These are phyloP conservation scores for Lyophyllum atratum DNA, from an alignment of 768 basidiomycete genomes.

Conservation along the genomic window DNA sequence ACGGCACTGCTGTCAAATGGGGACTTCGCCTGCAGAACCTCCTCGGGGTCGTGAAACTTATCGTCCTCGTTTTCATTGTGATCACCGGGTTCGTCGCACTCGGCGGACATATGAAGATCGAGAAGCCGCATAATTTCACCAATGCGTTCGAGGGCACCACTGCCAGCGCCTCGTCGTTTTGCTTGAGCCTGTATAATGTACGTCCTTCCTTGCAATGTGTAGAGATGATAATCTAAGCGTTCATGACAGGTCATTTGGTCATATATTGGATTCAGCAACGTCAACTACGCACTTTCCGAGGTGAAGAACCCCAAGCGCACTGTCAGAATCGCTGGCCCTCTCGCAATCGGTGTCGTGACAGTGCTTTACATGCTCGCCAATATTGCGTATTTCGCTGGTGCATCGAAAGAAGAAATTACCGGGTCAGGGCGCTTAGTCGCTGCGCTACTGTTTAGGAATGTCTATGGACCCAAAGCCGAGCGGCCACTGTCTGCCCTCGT, in stretches of 20 bases:
- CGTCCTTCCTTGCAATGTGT: conserved; percentile 52
- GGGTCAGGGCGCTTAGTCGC: conserved; percentile 62
- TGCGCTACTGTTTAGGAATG: conserved; percentile 65
- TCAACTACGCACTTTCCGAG: conserved; percentile 68
- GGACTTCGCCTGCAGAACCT: conserved; percentile 64
- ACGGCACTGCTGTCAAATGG: conserved; percentile 48
- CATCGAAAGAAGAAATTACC: conserved; percentile 67
- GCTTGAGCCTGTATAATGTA: conserved; percentile 21
- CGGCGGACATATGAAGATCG: conserved; percentile 32
- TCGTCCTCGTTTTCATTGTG: conserved; percentile 48
- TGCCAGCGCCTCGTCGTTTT: conserved; percentile 51
- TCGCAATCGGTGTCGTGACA: conserved; percentile 57
- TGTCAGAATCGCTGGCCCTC: conserved; percentile 61
- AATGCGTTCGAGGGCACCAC: conserved; percentile 44
- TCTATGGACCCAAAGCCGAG: conserved; percentile 58
- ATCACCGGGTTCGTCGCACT: conserved; percentile 51
- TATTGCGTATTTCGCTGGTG: conserved; percentile 66
- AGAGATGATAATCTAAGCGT: conserved; percentile 34
- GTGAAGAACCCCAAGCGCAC: conserved; percentile 62
- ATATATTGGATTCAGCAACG: conserved; percentile 67
- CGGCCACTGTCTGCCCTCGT: conserved; percentile 27
- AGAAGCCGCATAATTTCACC: conserved; percentile 34
- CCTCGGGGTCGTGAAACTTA: conserved; percentile 61
- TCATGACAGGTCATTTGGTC: conserved; percentile 36
- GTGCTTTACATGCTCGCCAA: conserved; percentile 62